phyloP scores from a whole-genome alignment of 768 basidiomycete genomes.

The Leucocoprinus sp. region DNA sequence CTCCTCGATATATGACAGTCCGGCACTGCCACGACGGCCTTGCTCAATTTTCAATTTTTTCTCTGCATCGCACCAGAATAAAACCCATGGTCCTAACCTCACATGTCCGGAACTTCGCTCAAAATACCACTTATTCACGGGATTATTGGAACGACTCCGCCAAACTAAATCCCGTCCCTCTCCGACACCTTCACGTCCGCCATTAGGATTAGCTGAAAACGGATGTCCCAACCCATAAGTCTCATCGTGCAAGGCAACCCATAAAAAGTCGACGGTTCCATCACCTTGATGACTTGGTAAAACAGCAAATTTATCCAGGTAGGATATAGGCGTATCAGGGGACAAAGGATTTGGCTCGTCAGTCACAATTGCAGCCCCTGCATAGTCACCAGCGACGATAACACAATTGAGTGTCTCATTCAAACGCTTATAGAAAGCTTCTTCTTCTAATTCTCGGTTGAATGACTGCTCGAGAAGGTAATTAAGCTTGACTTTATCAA shows the following conservation, averaged over 20 bases:
- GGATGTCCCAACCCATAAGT: constrained; percentile 93
- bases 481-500: constrained; percentile 72
- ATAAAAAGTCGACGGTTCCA: constrained; percentile 97
- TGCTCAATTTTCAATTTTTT: constrained; percentile 68
- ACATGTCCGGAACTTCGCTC: constrained; percentile 91
- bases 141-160: constrained; percentile 89
- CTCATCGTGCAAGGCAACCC: constrained; percentile 98
- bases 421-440: constrained; percentile 74
- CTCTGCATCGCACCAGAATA: constrained; percentile 99
- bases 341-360: constrained; percentile 36
- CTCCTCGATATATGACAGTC: constrained; percentile 63
- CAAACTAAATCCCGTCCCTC: constrained; percentile 94
- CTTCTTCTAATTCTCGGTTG: constrained; percentile 57
- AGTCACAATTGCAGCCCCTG: constrained; percentile 91
- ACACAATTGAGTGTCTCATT: constrained; percentile 78
- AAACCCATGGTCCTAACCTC: constrained; percentile 77
- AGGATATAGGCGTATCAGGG: constrained; percentile 51
- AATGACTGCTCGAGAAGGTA: constrained; percentile 86
- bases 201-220: constrained; percentile 91
- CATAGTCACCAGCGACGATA: constrained; percentile 92
- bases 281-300: constrained; percentile 93
- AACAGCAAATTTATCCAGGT: constrained; percentile 98
- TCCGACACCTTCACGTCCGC: constrained; percentile 84
- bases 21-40: constrained; percentile 52
- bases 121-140: constrained; percentile 99